A percentile compares a stretch with the other conserved stretches of the same genome.
Evolutionary conservation across 2,329 filamentous ascomycete species (phyloP).

Genomic region (Escovopsis sp.): DNA sequence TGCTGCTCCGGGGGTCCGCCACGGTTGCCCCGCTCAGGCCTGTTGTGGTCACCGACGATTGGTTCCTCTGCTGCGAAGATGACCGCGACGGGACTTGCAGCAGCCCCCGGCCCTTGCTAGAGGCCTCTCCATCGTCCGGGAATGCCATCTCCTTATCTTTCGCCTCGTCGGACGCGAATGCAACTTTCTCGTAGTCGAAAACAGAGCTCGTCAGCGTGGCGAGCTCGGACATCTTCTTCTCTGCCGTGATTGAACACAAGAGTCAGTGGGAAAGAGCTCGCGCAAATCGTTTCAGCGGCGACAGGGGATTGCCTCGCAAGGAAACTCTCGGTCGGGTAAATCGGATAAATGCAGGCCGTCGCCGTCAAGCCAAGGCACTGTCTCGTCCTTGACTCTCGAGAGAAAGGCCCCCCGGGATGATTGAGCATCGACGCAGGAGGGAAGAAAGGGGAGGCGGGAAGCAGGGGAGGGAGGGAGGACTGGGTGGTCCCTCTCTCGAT

Average conservation of each 20-base stretch:
- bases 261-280: neutral
- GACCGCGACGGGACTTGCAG: conserved; percentile 47
- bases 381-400: no score
- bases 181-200: conserved; percentile 20
- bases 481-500: no score
- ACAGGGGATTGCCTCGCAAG: no score
- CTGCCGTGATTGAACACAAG: neutral
- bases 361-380: neutral
- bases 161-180: conserved; percentile 22
- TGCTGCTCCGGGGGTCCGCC: conserved; percentile 45
- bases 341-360: neutral
- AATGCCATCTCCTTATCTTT: conserved; percentile 28
- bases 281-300: neutral
- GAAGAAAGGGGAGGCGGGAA: no score
- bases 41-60: conserved; percentile 44
- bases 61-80: conserved; percentile 43
- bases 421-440: no score
- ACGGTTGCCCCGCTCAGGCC: conserved; percentile 45
- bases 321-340: no score
- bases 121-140: conserved; percentile 26
- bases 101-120: conserved; percentile 36
- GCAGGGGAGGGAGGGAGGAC: no score
- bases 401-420: no score
- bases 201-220: conserved; percentile 12
- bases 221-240: conserved; percentile 19